Conservation (phyloP, 257 asterid genomes). For the Capsicum baccatum region DNA sequence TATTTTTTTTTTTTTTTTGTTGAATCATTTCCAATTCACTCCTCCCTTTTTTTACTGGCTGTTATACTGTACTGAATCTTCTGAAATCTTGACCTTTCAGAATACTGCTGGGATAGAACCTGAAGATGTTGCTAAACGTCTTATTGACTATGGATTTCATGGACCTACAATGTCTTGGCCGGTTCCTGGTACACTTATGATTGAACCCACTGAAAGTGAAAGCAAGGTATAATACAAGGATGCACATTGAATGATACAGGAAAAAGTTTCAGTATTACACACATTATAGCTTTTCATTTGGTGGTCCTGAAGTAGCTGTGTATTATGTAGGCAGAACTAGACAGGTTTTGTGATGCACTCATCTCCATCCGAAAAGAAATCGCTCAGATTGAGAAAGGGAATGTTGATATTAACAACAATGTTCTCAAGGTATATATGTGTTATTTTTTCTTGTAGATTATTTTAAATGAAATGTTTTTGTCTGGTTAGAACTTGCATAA, state of each 20-base stretch:
- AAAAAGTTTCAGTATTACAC: conserved; percentile 8
- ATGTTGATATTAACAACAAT: conserved; percentile 75
- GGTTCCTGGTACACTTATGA: conserved; percentile 97
- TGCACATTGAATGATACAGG: background rate
- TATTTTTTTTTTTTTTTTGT: conserved; percentile 30
- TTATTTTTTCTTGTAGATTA: background rate
- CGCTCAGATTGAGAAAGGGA: conserved; percentile 80
- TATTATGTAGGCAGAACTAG: conserved; percentile 79
- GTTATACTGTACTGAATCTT: conserved; percentile 21
- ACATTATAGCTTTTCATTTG: conserved; percentile 14
- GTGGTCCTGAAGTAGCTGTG: conserved; percentile 19
- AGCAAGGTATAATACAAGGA: conserved; percentile 74
- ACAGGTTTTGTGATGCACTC: conserved; percentile 92
- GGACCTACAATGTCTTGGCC: conserved; percentile 99
- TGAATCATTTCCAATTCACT: background rate
- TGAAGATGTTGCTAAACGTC: conserved; percentile 98
- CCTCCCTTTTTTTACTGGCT: background rate
- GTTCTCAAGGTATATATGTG: conserved; percentile 78
- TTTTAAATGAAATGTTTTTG: background rate
- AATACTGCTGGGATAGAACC: conserved; percentile 96
- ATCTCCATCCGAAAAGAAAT: conserved; percentile 95
- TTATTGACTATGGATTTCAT: conserved; percentile 96
- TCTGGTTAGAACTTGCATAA: background rate
- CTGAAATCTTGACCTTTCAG: conserved; percentile 44
- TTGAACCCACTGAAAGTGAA: conserved; percentile 98